Conservation (phyloP, 1,139 yeast species). For the Nakaseomyces bracarensis region DNA sequence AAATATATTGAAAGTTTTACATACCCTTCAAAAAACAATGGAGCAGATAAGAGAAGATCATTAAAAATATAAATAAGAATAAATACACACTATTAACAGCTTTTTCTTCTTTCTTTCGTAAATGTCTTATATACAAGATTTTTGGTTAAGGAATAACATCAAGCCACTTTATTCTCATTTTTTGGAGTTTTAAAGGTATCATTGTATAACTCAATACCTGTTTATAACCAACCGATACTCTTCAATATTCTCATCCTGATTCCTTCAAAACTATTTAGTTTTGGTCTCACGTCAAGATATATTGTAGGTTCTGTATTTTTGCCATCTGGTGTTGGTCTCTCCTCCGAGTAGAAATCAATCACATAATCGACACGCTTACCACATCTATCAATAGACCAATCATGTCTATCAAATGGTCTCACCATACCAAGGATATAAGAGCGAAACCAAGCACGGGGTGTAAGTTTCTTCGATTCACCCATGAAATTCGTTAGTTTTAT, state of each 20-base stretch:
- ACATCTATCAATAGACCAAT: constrained; percentile 87
- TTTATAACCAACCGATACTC: constrained; percentile 42
- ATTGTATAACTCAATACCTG: not conserved
- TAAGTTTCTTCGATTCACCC: constrained; percentile 76
- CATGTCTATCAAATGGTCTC: constrained; percentile 92
- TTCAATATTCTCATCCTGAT: constrained; percentile 53
- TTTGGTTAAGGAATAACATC: too few species aligned
- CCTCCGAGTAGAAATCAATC: constrained; percentile 75
- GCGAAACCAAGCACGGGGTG: constrained; percentile 84
- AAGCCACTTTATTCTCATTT: too few species aligned
- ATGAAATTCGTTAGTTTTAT: constrained; percentile 76
- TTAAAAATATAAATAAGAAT: too few species aligned
- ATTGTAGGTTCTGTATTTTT: constrained; percentile 50
- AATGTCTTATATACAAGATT: not conserved
- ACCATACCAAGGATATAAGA: constrained; percentile 51
- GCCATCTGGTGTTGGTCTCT: constrained; percentile 33
- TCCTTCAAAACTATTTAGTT: constrained; percentile 74
- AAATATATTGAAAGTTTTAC: too few species aligned
- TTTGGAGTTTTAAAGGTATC: too few species aligned
- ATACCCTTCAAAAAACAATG: not conserved
- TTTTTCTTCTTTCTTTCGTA: not conserved
- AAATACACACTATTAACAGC: not conserved
- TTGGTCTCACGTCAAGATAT: constrained; percentile 85
- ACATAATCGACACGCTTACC: constrained; percentile 82
- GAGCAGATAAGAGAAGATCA: too few species aligned